Conservation (phyloP, 352 stramenopile species). For the Phytopythium cucurbitacearum region DNA sequence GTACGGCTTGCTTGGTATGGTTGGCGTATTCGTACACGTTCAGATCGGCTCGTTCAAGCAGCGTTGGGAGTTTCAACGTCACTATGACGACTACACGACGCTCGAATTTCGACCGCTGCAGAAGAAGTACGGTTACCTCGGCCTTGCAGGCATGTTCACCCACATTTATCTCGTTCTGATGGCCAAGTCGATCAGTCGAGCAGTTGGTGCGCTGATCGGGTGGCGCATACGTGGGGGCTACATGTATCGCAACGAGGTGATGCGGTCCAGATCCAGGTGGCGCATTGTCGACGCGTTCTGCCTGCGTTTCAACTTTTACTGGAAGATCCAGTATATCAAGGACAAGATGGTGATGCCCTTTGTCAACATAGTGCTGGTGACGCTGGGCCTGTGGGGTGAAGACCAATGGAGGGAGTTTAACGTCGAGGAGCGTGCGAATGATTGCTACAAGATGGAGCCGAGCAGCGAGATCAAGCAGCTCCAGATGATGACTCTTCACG, state of each 20-base stretch:
- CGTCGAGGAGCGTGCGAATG: conserved; percentile 51
- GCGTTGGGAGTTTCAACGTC: conserved; percentile 4
- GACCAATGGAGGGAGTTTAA: conserved; percentile 48
- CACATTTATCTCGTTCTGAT: conserved; percentile 51
- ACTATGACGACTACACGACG: conserved; percentile 37
- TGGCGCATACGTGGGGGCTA: conserved; percentile 28
- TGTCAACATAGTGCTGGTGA: conserved; percentile 39
- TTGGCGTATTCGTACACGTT: conserved; percentile 42
- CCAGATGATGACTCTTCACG: conserved; percentile 67
- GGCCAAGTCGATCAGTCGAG: conserved; percentile 38
- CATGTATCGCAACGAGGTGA: conserved; percentile 40
- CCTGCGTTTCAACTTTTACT: conserved; percentile 49
- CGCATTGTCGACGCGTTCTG: conserved; percentile 40
- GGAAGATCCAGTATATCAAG: conserved; percentile 54
- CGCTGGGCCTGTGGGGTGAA: conserved; percentile 41
- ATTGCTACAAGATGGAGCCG: conserved; percentile 53
- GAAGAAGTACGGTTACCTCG: conserved; percentile 39
- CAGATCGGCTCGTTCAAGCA: conserved; percentile 16
- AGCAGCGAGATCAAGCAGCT: conserved; percentile 54
- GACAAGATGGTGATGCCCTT: conserved; percentile 57
- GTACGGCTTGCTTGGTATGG: conserved; percentile 35
- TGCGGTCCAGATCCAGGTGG: conserved; percentile 20
- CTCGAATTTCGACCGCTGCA: conserved; percentile 24
- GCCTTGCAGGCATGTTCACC: conserved; percentile 35
- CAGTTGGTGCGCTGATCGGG: conserved; percentile 28